phyloP scores from a whole-genome alignment of 768 basidiomycete genomes.

The Podaxis mareebaensis region DNA sequence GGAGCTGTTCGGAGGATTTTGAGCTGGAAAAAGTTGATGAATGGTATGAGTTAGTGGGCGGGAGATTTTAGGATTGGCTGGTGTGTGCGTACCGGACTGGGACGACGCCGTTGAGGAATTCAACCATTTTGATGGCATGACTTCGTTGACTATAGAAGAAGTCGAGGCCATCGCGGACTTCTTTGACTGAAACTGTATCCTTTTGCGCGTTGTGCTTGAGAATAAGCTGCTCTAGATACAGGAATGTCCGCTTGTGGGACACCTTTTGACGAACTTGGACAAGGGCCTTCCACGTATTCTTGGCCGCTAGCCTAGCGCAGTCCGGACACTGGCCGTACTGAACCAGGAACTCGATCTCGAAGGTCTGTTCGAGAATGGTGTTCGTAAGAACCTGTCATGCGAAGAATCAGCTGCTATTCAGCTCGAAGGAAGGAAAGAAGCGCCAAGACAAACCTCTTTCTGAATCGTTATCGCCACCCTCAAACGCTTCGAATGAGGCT shows the following conservation, averaged over 20 bases:
- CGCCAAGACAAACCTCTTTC: constrained; percentile 74
- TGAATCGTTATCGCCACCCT: constrained; percentile 95
- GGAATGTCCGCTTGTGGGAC: constrained; percentile 95
- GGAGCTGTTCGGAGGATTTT: constrained; percentile 91
- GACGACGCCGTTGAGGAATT: constrained; percentile 86
- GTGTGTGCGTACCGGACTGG: constrained; percentile 71
- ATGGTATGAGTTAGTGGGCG: not conserved
- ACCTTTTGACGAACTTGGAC: constrained; percentile 99
- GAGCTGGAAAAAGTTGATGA: constrained; percentile 46
- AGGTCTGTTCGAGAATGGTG: constrained; percentile 96
- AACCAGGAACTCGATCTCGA: constrained; percentile 94
- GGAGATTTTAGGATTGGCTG: not conserved
- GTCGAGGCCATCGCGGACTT: constrained; percentile 92
- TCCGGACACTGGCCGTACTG: constrained; percentile 95
- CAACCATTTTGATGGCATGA: constrained; percentile 95
- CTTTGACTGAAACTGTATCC: constrained; percentile 91
- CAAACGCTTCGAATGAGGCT: constrained; percentile 93
- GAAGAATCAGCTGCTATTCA: not conserved
- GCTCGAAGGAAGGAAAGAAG: not conserved
- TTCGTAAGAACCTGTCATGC: constrained; percentile 72
- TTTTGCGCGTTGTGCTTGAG: constrained; percentile 96
- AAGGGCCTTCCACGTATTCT: constrained; percentile 98
- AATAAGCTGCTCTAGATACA: constrained; percentile 96
- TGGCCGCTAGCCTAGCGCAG: constrained; percentile 91
- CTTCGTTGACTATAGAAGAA: constrained; percentile 93